Evolutionary conservation across 345 rosid species (phyloP).

Genomic region (Salix suchowensis): DNA sequence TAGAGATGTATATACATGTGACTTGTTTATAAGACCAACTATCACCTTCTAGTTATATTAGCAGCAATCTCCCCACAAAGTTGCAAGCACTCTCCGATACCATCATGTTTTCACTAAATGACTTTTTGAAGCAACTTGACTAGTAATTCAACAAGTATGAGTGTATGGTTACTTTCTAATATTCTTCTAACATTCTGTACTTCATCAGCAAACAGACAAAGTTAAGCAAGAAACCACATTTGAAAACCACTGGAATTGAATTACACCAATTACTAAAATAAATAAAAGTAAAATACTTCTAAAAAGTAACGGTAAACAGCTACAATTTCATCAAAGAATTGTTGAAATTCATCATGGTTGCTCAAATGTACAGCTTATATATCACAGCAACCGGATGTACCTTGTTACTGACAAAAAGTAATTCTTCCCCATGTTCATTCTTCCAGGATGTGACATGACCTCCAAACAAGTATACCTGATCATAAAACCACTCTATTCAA

Average conservation of each 20-base stretch:
- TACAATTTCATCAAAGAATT: not conserved
- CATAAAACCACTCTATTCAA: not conserved
- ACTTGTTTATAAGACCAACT: not conserved
- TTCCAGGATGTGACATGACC: conserved; percentile 98
- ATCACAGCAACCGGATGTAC: conserved; percentile 21
- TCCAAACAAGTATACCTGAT: conserved; percentile 77
- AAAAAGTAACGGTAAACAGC: not conserved
- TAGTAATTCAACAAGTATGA: not conserved
- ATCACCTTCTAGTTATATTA: not conserved
- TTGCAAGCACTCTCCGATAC: not conserved
- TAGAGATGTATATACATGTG: not conserved
- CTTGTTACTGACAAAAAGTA: conserved; percentile 76
- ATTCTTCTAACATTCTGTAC: not conserved
- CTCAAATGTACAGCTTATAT: not conserved
- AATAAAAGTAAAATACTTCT: not conserved
- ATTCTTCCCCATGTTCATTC: conserved; percentile 84
- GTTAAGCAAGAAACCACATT: not conserved
- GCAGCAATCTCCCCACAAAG: not conserved
- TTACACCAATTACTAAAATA: not conserved
- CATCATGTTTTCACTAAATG: not conserved
- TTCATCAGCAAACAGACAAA: not conserved
- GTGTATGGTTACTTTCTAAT: not conserved
- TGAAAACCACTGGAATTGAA: not conserved
- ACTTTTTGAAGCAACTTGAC: not conserved
- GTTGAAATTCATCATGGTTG: not conserved